phyloP scores from a whole-genome alignment of 2,329 filamentous ascomycete species.

The Penicillium oxalicum region DNA sequence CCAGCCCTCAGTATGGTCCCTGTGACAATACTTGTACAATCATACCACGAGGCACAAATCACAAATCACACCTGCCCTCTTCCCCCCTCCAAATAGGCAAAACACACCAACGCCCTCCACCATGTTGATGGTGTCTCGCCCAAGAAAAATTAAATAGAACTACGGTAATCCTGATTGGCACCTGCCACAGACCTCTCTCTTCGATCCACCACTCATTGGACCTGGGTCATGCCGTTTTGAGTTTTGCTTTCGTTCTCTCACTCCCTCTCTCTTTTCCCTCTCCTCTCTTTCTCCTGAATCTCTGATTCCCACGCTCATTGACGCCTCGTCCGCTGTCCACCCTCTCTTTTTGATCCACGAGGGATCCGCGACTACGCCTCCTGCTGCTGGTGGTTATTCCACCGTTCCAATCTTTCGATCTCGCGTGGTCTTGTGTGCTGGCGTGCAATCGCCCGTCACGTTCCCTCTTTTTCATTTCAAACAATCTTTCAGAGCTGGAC shows the following conservation, averaged over 20 bases:
- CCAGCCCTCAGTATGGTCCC: too few relatives aligned
- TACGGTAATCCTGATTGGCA: too few relatives aligned
- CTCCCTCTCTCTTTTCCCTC: too few relatives aligned
- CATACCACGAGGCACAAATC: too few relatives aligned
- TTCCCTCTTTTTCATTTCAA: slow-evolving; percentile 21
- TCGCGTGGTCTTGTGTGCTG: neutral
- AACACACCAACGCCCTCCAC: too few relatives aligned
- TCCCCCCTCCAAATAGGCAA: too few relatives aligned
- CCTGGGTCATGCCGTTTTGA: neutral
- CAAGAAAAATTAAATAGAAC: too few relatives aligned
- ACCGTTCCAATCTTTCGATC: slow-evolving; percentile 13
- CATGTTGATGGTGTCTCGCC: too few relatives aligned
- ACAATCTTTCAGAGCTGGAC: slow-evolving; percentile 7
- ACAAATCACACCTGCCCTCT: too few relatives aligned
- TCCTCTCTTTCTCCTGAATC: neutral
- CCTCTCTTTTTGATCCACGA: neutral
- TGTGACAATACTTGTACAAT: too few relatives aligned
- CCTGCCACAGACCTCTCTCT: neutral
- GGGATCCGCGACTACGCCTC: neutral
- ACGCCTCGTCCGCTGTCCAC: neutral
- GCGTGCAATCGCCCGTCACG: slow-evolving; percentile 22
- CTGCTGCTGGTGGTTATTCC: slow-evolving; percentile 16
- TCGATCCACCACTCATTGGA: neutral
- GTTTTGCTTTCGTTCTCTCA: too few relatives aligned
- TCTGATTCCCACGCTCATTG: slow-evolving; percentile 1